A percentile compares a stretch with the other conserved stretches of the same genome.
phyloP scores from a whole-genome alignment of 2,329 filamentous ascomycete genomes.

The Aphanoascus verrucosus region DNA sequence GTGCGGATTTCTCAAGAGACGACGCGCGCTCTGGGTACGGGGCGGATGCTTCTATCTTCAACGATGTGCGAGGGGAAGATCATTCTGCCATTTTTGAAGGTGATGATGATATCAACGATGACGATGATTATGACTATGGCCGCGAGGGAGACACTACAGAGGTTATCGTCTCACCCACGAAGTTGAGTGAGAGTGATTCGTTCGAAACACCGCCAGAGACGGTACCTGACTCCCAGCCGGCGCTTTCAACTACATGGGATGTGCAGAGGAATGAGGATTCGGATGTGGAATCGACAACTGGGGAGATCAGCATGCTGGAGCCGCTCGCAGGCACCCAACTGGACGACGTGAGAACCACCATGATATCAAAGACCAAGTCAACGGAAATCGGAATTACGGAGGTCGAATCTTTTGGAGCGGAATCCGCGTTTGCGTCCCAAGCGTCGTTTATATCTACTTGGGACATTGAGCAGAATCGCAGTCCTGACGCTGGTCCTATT shows the following conservation, averaged over 20 bases:
- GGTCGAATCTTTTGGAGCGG: neutral
- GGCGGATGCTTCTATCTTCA: neutral
- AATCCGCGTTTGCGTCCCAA: neutral
- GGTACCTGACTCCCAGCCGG: slow-evolving; percentile 12
- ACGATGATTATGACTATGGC: too few relatives aligned
- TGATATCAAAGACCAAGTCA: neutral
- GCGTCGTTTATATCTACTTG: slow-evolving; percentile 3
- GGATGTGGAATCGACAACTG: neutral
- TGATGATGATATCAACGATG: neutral
- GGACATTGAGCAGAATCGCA: slow-evolving; percentile 10
- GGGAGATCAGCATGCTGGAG: slow-evolving; percentile 6
- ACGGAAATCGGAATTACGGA: too few relatives aligned
- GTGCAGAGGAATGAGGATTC: neutral
- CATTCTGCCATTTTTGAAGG: too few relatives aligned
- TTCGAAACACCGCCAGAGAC: slow-evolving; percentile 12
- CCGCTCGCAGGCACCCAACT: slow-evolving; percentile 2
- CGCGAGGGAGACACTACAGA: neutral
- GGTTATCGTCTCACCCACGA: neutral
- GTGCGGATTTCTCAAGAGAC: neutral
- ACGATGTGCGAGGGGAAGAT: neutral
- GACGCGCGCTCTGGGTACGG: neutral
- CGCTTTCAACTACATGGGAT: neutral
- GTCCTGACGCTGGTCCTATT: slow-evolving; percentile 2
- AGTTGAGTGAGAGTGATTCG: slow-evolving; percentile 1
- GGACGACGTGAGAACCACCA: neutral